phyloP scores from a whole-genome alignment of 345 rosid genomes.

The Anastatica hierochuntica region DNA sequence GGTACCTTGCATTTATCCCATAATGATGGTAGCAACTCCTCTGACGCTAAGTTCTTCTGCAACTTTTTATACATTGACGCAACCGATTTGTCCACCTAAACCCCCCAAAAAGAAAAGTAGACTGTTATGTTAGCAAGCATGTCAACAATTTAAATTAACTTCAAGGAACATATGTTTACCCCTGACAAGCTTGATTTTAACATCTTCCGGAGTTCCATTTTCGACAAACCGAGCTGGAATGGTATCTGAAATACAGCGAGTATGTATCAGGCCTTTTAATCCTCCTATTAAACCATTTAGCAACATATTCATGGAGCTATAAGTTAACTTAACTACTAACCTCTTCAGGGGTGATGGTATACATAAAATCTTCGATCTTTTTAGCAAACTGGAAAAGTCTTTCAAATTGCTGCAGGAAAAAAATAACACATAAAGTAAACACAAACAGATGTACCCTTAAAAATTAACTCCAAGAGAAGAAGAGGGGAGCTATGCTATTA shows the following conservation, averaged over 20 bases:
- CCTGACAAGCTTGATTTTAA: conserved; percentile 79
- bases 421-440: conserved; percentile 6
- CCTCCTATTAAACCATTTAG: no score
- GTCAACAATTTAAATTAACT: neutral
- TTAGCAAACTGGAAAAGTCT: conserved; percentile 85
- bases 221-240: conserved; percentile 82
- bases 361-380: conserved; percentile 90
- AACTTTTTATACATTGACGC: conserved; percentile 84
- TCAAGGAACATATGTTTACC: conserved; percentile 33
- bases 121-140: no score
- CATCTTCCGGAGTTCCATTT: conserved; percentile 80
- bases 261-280: neutral
- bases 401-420: conserved; percentile 76
- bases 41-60: conserved; percentile 92
- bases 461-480: no score
- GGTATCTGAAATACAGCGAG: conserved; percentile 50
- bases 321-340: conserved; percentile 36
- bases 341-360: conserved; percentile 93
- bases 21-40: conserved; percentile 80
- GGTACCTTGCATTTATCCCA: conserved; percentile 99
- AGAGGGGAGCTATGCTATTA: no score
- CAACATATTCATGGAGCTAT: no score
- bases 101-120: neutral
- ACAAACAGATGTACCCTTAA: neutral
- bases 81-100: conserved; percentile 83